A percentile compares a stretch with the other conserved stretches of the same genome.
Conservation (phyloP, 2,329 filamentous ascomycete species). For the Penicillium occitanis region DNA sequence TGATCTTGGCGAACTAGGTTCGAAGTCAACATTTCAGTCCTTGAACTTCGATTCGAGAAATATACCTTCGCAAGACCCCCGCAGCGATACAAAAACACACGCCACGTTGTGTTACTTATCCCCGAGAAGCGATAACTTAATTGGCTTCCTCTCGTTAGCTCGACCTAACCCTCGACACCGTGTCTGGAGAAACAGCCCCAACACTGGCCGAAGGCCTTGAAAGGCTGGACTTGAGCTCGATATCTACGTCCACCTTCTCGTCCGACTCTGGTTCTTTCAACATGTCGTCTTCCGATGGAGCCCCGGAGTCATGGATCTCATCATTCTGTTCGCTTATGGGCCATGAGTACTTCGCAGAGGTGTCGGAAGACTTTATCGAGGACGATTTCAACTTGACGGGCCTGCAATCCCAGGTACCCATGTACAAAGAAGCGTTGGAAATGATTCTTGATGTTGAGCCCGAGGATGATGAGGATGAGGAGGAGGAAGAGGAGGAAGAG, state of each 20-base stretch:
- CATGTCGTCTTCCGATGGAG: slow-evolving; percentile 49
- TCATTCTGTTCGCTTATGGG: slow-evolving; percentile 94
- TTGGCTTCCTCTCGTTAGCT: slow-evolving; percentile 11
- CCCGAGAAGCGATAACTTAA: not conserved
- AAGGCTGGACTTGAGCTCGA: slow-evolving; percentile 49
- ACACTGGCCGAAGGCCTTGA: slow-evolving; percentile 50
- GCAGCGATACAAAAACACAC: not conserved
- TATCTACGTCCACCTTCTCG: slow-evolving; percentile 45
- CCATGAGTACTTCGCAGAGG: slow-evolving; percentile 98
- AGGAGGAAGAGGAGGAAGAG: slow-evolving; percentile 67
- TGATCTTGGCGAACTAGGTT: not conserved
- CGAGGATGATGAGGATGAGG: slow-evolving; percentile 73
- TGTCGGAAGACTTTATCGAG: slow-evolving; percentile 98
- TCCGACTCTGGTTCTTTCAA: slow-evolving; percentile 42
- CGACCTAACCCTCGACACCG: slow-evolving; percentile 38
- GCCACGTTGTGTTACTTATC: not conserved
- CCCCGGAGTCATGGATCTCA: slow-evolving; percentile 91
- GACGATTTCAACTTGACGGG: slow-evolving; percentile 99
- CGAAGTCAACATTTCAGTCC: not conserved
- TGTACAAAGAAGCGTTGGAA: slow-evolving; percentile 99
- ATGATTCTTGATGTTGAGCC: slow-evolving; percentile 99
- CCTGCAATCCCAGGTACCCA: slow-evolving; percentile 88
- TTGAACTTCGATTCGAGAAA: not conserved
- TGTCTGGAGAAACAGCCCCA: slow-evolving; percentile 48
- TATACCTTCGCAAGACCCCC: not conserved